These are phyloP conservation scores for Corchorus capsularis DNA, from an alignment of 345 rosid genomes.

Conservation along the genomic window DNA sequence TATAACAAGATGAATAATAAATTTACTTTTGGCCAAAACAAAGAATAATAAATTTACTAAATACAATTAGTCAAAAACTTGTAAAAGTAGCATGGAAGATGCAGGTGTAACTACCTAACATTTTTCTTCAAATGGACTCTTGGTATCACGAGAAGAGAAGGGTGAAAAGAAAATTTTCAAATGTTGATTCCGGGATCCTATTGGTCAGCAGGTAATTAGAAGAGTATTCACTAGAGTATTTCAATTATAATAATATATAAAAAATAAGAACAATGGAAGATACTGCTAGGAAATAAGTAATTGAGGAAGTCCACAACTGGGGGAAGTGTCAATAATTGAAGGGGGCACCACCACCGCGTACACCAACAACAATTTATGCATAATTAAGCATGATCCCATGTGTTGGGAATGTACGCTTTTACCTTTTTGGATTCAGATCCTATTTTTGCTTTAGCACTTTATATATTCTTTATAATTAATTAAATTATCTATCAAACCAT, in stretches of 20 bases:
- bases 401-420: neutral
- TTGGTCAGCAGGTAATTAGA: too few species aligned
- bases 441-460: neutral
- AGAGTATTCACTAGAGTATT: too few species aligned
- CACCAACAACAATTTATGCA: neutral
- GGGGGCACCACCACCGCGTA: neutral
- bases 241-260: neutral
- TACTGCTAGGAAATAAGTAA: neutral
- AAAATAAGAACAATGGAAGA: neutral
- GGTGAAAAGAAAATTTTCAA: neutral
- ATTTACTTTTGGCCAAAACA: too few species aligned
- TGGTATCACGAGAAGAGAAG: neutral
- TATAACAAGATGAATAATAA: too few species aligned
- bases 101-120: neutral
- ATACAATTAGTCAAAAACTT: neutral
- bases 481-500: neutral
- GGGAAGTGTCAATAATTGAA: neutral
- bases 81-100: neutral
- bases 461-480: neutral
- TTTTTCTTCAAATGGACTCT: neutral
- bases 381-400: conserved; percentile 12
- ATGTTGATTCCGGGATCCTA: conserved; percentile 7
- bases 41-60: too few species aligned
- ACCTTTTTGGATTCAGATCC: conserved; percentile 13
- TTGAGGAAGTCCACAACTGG: conserved; percentile 13